Evolutionary conservation across 2,329 filamentous ascomycete genomes (phyloP).

Genomic region (Penicillium brasilianum): DNA sequence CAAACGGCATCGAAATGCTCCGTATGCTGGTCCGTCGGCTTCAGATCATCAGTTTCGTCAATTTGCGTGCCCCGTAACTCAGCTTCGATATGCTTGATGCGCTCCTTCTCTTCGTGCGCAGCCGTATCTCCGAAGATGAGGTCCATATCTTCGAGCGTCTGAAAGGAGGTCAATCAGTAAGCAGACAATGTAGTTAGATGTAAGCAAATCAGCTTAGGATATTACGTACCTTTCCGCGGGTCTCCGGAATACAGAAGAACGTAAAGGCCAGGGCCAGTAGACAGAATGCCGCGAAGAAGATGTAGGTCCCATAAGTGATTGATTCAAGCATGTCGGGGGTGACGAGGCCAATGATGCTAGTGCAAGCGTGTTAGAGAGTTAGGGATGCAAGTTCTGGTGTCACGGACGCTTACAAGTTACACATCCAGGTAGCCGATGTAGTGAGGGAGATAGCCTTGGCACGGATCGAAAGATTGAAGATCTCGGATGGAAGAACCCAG

Average conservation of each 20-base stretch:
- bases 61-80: slow-evolving; percentile 38
- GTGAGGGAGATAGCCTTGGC: slow-evolving; percentile 47
- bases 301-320: slow-evolving; percentile 47
- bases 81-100: slow-evolving; percentile 46
- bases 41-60: slow-evolving; percentile 27
- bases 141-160: slow-evolving; percentile 63
- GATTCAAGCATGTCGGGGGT: slow-evolving; percentile 46
- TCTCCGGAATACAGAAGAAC: slow-evolving; percentile 44
- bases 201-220: background rate
- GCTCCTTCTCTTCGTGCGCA: slow-evolving; percentile 45
- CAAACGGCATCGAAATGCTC: slow-evolving; percentile 23
- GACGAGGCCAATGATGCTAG: slow-evolving; percentile 44
- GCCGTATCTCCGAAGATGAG: slow-evolving; percentile 49
- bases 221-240: slow-evolving; percentile 39
- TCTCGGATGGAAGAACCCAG: slow-evolving; percentile 48
- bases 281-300: slow-evolving; percentile 47
- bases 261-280: slow-evolving; percentile 42
- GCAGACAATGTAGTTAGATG: background rate
- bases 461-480: slow-evolving; percentile 46
- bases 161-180: slow-evolving; percentile 4
- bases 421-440: slow-evolving; percentile 47
- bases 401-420: slow-evolving; percentile 40
- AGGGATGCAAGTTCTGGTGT: background rate
- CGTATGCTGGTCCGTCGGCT: slow-evolving; percentile 30
- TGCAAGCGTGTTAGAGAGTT: background rate